Evolutionary conservation across 306 rosid genomes (phyloP).

Genomic region (Prosopis cineraria): DNA sequence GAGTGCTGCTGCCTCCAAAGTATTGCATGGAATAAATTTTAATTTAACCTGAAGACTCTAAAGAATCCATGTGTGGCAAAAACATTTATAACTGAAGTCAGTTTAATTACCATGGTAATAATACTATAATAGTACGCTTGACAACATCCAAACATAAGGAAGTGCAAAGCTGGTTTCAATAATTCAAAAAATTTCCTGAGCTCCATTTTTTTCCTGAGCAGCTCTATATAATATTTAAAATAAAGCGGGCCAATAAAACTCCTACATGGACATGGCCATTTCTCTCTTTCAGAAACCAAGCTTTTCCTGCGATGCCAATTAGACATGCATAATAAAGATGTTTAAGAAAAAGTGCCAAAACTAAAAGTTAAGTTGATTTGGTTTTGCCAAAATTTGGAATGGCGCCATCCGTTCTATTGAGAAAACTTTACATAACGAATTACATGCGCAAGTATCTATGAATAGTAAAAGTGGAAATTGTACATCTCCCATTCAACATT

Average conservation of each 20-base stretch:
- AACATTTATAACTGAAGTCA: background rate
- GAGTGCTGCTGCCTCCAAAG: constrained; percentile 1
- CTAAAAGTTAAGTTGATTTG: background rate
- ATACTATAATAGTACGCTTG: background rate
- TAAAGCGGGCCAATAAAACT: background rate
- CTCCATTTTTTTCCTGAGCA: background rate
- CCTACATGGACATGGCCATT: background rate
- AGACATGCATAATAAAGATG: background rate
- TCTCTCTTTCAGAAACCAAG: constrained; percentile 16
- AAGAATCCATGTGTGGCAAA: background rate
- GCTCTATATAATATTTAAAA: background rate
- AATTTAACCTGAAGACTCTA: background rate
- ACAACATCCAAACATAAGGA: background rate
- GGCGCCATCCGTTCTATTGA: background rate
- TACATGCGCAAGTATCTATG: background rate
- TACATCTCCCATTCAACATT: background rate
- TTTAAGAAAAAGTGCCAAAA: background rate
- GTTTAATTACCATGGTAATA: background rate
- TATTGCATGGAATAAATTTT: background rate
- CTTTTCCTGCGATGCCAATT: background rate
- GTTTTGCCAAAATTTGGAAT: background rate
- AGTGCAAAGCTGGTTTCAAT: background rate
- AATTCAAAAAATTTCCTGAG: background rate
- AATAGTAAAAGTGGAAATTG: background rate
- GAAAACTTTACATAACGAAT: background rate